Percentiles rank a stretch among this genome's conserved stretches.
phyloP scores from a whole-genome alignment of 2,329 filamentous ascomycete genomes.

The Bipolaris oryzae region DNA sequence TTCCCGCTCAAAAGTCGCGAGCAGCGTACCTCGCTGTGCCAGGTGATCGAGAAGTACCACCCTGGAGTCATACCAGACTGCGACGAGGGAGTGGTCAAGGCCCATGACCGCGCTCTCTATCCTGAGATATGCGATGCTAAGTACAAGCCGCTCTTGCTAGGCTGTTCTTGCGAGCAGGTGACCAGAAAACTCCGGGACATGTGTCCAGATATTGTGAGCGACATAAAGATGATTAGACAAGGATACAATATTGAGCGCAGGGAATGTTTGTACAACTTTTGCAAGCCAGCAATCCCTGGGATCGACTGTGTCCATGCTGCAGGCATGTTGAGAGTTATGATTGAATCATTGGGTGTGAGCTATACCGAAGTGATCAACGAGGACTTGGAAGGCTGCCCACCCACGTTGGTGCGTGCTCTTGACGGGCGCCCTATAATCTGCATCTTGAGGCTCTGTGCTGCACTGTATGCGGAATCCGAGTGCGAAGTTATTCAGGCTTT shows the following conservation, averaged over 20 bases:
- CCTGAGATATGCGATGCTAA: conserved; percentile 9
- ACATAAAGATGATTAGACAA: background rate
- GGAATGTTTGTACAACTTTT: conserved; percentile 3
- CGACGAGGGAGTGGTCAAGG: conserved; percentile 2
- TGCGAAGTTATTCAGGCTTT: background rate
- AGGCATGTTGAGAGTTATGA: background rate
- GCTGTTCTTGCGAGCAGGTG: conserved; percentile 9
- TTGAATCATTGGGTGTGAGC: background rate
- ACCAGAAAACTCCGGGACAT: background rate
- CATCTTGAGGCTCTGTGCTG: background rate
- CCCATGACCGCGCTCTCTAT: background rate
- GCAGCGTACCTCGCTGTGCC: conserved; percentile 5
- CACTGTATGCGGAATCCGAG: background rate
- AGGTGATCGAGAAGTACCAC: conserved; percentile 9
- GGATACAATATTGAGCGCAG: background rate
- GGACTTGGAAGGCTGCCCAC: background rate
- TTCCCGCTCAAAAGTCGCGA: background rate
- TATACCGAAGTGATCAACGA: background rate
- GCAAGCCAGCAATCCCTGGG: background rate
- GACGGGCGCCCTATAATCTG: background rate
- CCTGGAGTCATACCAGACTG: conserved; percentile 1
- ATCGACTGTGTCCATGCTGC: background rate
- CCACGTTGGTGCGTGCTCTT: background rate
- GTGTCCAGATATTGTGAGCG: conserved; percentile 1
- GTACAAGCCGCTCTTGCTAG: background rate